Evolutionary conservation across 495 filamentous ascomycete genomes (phyloP).

Genomic region (Pyrenula aspistea): DNA sequence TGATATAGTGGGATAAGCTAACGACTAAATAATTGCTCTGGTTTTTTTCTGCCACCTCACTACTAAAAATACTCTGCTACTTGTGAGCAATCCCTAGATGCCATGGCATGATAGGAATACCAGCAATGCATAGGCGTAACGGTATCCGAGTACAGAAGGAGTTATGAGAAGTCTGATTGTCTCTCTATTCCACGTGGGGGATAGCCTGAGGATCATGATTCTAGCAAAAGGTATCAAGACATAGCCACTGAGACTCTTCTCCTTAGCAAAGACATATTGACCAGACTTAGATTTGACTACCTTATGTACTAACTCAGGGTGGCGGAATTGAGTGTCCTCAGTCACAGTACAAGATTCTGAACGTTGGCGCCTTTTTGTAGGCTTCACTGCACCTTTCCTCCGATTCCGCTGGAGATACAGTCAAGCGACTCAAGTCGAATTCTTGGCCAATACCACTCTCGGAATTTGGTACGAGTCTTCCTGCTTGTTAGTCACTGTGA

Average conservation of each 20-base stretch:
- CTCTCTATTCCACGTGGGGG: slow-evolving; percentile 32
- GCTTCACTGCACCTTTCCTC: not conserved
- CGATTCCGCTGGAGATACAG: not conserved
- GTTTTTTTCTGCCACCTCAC: not conserved
- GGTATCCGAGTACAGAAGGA: not conserved
- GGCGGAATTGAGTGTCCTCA: not conserved
- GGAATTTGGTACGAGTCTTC: not conserved
- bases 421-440: not conserved
- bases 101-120: not conserved
- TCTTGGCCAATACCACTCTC: not conserved
- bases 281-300: not conserved
- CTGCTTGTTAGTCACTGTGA: not conserved
- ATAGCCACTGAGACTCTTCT: not conserved
- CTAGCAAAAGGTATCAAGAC: not conserved
- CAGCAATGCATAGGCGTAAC: not conserved
- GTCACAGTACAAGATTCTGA: not conserved
- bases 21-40: not conserved
- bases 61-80: not conserved
- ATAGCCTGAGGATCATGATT: slow-evolving; percentile 34
- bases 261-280: not conserved
- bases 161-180: not conserved
- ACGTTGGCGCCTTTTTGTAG: not conserved
- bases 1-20: not conserved
- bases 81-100: not conserved
- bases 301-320: not conserved